Conservation (phyloP, 441 rosid species). For the Viola pubescens region DNA sequence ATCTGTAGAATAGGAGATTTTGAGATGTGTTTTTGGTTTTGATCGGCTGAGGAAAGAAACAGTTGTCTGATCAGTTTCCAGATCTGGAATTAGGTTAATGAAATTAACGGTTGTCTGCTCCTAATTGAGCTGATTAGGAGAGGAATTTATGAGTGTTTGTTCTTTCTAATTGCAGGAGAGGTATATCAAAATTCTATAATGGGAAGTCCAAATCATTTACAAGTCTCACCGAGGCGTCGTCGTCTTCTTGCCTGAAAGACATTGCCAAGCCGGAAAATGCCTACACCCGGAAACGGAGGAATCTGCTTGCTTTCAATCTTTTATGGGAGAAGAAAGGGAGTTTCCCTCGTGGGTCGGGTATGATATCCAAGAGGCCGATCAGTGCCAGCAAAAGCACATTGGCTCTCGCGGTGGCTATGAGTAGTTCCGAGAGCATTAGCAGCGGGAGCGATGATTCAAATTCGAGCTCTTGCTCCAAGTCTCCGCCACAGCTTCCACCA, state of each 20-base stretch:
- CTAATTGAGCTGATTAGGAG: too few relatives aligned
- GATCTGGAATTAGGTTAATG: too few relatives aligned
- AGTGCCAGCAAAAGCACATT: slow-evolving; percentile 55
- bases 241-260: slow-evolving; percentile 45
- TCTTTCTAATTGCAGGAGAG: slow-evolving; percentile 40
- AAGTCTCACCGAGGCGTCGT: slow-evolving; percentile 38
- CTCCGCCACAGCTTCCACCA: slow-evolving; percentile 64
- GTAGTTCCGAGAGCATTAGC: slow-evolving; percentile 47
- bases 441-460: slow-evolving; percentile 48
- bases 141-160: too few relatives aligned
- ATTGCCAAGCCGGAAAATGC: slow-evolving; percentile 72
- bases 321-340: slow-evolving; percentile 52
- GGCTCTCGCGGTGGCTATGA: slow-evolving; percentile 69
- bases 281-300: slow-evolving; percentile 43
- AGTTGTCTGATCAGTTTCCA: too few relatives aligned
- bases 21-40: background rate
- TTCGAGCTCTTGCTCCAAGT: slow-evolving; percentile 34
- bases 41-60: background rate
- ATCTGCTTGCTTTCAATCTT: slow-evolving; percentile 48
- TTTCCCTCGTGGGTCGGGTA: slow-evolving; percentile 26
- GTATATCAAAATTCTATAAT: slow-evolving; percentile 66
- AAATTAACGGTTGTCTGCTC: too few relatives aligned
- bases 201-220: slow-evolving; percentile 87
- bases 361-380: slow-evolving; percentile 48
- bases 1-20: too few relatives aligned